A percentile compares a stretch with the other conserved stretches of the same genome.
Conservation (phyloP, 2,329 filamentous ascomycete genomes). For the Mycosphaerelloides madeirae region DNA sequence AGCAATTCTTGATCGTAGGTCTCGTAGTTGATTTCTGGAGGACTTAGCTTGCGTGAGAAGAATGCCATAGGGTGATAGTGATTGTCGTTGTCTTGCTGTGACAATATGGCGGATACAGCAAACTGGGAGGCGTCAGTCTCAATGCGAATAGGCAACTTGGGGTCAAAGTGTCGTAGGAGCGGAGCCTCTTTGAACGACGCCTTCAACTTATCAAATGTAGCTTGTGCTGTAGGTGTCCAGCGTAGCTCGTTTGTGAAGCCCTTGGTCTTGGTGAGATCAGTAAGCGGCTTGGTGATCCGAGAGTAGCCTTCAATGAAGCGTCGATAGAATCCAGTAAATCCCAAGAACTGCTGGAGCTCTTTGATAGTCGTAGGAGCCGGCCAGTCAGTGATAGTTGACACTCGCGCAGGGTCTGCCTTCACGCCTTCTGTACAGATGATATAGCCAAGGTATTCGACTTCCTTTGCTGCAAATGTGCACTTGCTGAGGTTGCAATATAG, state of each 20-base stretch:
- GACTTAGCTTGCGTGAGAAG: conserved; percentile 22
- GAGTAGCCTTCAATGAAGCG: not conserved
- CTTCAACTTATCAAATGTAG: not conserved
- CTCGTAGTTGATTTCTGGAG: conserved; percentile 30
- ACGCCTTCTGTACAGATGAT: conserved; percentile 3
- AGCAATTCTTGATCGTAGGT: conserved; percentile 36
- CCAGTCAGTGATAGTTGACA: not conserved
- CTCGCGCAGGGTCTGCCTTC: not conserved
- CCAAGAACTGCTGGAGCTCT: conserved; percentile 1
- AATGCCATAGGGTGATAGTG: conserved; percentile 18
- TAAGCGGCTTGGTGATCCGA: not conserved
- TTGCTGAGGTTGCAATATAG: conserved; percentile 13
- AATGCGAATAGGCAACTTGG: not conserved
- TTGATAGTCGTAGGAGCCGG: not conserved
- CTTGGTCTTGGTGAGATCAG: not conserved
- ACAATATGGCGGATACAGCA: not conserved
- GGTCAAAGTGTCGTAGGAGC: conserved; percentile 2
- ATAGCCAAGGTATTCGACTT: conserved; percentile 17
- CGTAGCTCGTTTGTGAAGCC: not conserved
- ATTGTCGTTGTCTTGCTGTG: not conserved
- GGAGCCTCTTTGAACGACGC: not conserved
- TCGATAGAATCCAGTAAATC: conserved; percentile 2
- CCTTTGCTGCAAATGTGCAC: conserved; percentile 8
- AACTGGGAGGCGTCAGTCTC: conserved; percentile 1
- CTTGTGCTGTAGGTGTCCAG: not conserved